Conservation (phyloP, 192 early-diverging fungal species). For the Umbelopsis ramanniana region DNA sequence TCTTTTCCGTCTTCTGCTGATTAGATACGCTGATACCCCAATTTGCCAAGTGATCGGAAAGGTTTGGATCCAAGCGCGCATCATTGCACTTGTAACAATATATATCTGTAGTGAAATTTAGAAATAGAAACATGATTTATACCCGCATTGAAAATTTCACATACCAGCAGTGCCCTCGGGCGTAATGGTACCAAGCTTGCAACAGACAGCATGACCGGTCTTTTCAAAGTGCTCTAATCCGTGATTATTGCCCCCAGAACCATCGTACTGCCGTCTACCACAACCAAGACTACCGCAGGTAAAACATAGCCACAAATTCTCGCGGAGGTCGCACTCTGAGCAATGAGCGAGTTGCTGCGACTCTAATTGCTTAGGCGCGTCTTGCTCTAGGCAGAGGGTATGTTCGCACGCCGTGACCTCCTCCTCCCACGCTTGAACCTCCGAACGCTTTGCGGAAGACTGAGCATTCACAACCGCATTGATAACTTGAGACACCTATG, state of each 20-base stretch:
- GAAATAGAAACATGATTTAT: not conserved
- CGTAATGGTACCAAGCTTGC: slow-evolving; percentile 96
- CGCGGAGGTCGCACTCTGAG: slow-evolving; percentile 79
- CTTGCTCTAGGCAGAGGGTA: slow-evolving; percentile 71
- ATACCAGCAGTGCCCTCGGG: slow-evolving; percentile 93
- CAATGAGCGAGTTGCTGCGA: slow-evolving; percentile 71
- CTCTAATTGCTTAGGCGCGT: slow-evolving; percentile 48
- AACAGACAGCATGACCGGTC: slow-evolving; percentile 81
- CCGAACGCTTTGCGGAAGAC: slow-evolving; percentile 82
- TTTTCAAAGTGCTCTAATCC: slow-evolving; percentile 82
- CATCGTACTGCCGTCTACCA: slow-evolving; percentile 92
- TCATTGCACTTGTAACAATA: slow-evolving; percentile 90
- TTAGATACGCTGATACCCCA: slow-evolving; percentile 89
- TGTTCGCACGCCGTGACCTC: slow-evolving; percentile 84
- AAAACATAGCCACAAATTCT: slow-evolving; percentile 97
- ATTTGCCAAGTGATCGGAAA: slow-evolving; percentile 75
- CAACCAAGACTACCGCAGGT: slow-evolving; percentile 93
- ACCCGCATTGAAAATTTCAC: not conserved
- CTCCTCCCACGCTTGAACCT: slow-evolving; percentile 95
- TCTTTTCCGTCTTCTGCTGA: slow-evolving; percentile 92
- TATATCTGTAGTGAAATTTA: slow-evolving; percentile 57
- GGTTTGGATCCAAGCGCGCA: slow-evolving; percentile 74
- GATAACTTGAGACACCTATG: slow-evolving; percentile 63
- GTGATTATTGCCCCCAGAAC: slow-evolving; percentile 92
- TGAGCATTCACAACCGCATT: slow-evolving; percentile 75